These are phyloP conservation scores for Gossypium lobatum DNA, from an alignment of 441 rosid genomes.

Conservation along the genomic window DNA sequence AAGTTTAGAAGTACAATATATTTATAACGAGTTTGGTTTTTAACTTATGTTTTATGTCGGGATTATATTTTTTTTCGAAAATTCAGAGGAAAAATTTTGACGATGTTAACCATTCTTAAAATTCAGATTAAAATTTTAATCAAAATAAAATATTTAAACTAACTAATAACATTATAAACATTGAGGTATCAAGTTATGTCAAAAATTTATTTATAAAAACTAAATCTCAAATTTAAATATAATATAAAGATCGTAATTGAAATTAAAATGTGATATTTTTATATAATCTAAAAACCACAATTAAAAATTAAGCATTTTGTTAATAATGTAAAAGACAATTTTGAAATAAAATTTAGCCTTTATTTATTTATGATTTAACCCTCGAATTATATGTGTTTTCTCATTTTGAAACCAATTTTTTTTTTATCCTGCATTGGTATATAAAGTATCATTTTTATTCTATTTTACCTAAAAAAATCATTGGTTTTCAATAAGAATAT, in stretches of 20 bases:
- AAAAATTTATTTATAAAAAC: too few species aligned
- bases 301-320: too few species aligned
- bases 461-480: too few species aligned
- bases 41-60: neutral
- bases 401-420: neutral
- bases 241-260: neutral
- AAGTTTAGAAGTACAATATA: too few species aligned
- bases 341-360: neutral
- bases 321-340: too few species aligned
- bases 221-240: neutral
- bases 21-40: neutral
- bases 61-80: neutral
- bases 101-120: neutral
- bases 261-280: neutral
- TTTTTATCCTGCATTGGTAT: too few species aligned
- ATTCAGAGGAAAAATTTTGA: neutral
- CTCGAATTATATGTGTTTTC: neutral
- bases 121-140: too few species aligned
- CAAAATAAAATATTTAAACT: too few species aligned
- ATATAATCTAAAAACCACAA: neutral
- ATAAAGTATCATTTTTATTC: too few species aligned
- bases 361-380: too few species aligned
- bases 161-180: neutral
- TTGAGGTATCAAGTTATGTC: neutral
- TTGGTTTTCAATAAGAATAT: too few species aligned